Evolutionary conservation across 441 rosid genomes (phyloP), one percentile per base, ranked within the genome.

Genomic region (Melastoma candidum): DNA sequence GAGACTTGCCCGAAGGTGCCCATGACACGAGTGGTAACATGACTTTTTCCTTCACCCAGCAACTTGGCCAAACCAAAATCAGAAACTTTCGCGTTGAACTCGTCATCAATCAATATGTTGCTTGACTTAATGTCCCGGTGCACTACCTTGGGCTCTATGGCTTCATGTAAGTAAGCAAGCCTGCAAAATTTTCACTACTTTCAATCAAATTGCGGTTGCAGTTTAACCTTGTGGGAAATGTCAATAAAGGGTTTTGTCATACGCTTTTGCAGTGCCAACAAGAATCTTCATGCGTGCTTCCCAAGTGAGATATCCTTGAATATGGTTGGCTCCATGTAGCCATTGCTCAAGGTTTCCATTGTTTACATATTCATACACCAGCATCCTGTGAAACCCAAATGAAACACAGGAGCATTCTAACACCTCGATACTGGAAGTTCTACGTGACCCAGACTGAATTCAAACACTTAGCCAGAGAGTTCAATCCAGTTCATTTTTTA

Each of bases 121-220:
- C 99, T 86, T 0, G 99, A 86, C 70, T 93, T 93, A 46, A 93
- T 93, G 74, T 93, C 99, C 47, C 97, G 80, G 47, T 93, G 99
- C 46, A 93, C 99, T 52, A 93, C 97, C 79, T 93, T 93, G 48
- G 99, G 99, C 68, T 93, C 99, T 45, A 93, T 86, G 56, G 97
- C 97, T 68, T 92, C 98, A 13, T 92, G 98, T 68, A 93, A 74
- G 71, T 93, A 93, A 10, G 97, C 90, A 58, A 92, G 89, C 49
- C 97, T 93, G 75, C 78, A 76, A 59, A 56, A 54, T 65, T 58
- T 48, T 58, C 17, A 12, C 12, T n/a, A 44, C 17, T 53, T 66
- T 53, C 71, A 47, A 51, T 47, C 25, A 51, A 65, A 66, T 51
- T 14, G 2, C 29, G 11, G 69, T 54, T 6, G 46, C 44, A 7